A percentile compares a stretch with the other conserved stretches of the same genome.
These are phyloP conservation scores for Lachnellula suecica DNA, from an alignment of 2,329 filamentous ascomycete species.

Conservation along the genomic window DNA sequence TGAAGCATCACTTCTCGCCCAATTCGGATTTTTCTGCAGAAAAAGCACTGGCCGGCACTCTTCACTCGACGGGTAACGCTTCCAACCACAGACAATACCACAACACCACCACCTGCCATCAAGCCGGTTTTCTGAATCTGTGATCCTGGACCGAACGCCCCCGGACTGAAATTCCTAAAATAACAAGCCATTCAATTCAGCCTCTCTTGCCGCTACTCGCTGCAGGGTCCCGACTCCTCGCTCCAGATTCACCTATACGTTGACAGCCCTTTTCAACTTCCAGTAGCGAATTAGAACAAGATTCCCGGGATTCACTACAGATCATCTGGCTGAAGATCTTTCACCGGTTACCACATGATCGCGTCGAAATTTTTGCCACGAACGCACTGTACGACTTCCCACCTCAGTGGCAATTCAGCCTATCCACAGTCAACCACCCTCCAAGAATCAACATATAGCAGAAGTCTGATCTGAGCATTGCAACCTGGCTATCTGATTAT, in stretches of 20 bases:
- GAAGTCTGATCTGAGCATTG: neutral
- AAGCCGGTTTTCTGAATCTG: neutral
- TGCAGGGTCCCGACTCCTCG: no score
- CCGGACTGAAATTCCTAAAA: slow-evolving; percentile 1
- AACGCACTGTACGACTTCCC: slow-evolving; percentile 7
- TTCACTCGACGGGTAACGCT: neutral
- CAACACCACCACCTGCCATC: slow-evolving; percentile 5
- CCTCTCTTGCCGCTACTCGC: slow-evolving; percentile 3
- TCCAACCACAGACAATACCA: slow-evolving; percentile 4
- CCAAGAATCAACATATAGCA: neutral
- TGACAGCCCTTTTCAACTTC: no score
- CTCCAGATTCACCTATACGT: no score
- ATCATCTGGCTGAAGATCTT: neutral
- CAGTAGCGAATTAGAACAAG: neutral
- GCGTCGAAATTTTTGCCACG: slow-evolving; percentile 1
- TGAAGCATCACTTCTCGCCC: slow-evolving; percentile 18
- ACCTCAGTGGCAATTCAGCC: slow-evolving; percentile 12
- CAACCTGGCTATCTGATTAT: neutral
- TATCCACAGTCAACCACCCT: neutral
- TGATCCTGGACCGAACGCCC: neutral
- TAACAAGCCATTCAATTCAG: slow-evolving; percentile 12
- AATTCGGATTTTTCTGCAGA: slow-evolving; percentile 15
- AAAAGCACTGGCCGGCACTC: slow-evolving; percentile 6
- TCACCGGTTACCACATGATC: slow-evolving; percentile 25
- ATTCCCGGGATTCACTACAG: neutral